phyloP scores from a whole-genome alignment of 2,329 filamentous ascomycete genomes.

The Botrytis tulipae region DNA sequence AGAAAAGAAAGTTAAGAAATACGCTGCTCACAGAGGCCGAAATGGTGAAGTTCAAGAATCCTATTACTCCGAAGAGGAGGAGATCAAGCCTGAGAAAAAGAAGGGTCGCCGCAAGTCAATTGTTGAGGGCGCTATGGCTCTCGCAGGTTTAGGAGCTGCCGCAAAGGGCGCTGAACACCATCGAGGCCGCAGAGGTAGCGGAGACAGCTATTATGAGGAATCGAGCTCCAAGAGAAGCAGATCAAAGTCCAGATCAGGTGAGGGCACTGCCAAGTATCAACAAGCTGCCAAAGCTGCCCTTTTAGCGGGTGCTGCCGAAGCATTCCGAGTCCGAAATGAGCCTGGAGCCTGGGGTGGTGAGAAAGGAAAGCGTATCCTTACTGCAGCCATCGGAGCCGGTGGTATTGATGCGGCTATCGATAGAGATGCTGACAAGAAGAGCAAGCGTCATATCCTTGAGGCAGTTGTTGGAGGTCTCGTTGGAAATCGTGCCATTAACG shows the following conservation, averaged over 20 bases:
- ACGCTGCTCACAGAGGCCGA: conserved; percentile 53
- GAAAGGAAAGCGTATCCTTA: conserved; percentile 88
- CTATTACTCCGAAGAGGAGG: conserved; percentile 56
- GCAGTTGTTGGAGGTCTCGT: conserved; percentile 86
- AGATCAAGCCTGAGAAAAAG: conserved; percentile 43
- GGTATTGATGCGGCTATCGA: conserved; percentile 76
- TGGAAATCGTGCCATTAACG: conserved; percentile 82
- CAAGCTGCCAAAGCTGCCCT: conserved; percentile 90
- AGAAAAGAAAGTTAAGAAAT: conserved; percentile 49
- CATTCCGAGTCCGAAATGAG: conserved; percentile 85
- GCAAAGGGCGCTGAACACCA: conserved; percentile 43
- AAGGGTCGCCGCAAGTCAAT: conserved; percentile 64
- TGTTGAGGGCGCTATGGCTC: conserved; percentile 60
- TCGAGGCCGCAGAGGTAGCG: conserved; percentile 42
- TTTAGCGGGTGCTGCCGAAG: conserved; percentile 85
- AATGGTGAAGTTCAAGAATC: conserved; percentile 54
- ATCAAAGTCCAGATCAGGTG: conserved; percentile 49
- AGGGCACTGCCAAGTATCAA: conserved; percentile 62
- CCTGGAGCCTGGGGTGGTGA: conserved; percentile 86
- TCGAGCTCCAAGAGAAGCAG: conserved; percentile 54
- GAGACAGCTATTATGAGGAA: conserved; percentile 44
- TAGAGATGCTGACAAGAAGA: conserved; percentile 64
- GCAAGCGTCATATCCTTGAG: conserved; percentile 81
- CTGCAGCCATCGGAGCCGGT: conserved; percentile 80
- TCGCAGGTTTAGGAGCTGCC: conserved; percentile 60